A percentile compares a stretch with the other conserved stretches of the same genome.
Conservation (phyloP, 148 eudicot species). For the Camellia japonica region DNA sequence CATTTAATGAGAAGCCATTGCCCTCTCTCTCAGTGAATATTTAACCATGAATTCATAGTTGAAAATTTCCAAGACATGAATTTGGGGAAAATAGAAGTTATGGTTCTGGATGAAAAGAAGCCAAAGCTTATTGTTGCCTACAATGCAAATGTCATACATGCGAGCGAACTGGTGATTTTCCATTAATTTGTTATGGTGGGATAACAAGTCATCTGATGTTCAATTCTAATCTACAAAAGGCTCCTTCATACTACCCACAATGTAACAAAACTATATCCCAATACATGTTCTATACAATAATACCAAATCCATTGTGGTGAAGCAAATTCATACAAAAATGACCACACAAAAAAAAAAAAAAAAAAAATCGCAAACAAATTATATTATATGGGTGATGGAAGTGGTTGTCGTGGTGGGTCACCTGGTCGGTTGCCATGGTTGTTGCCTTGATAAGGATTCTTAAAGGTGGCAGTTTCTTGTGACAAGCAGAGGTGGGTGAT, state of each 20-base stretch:
- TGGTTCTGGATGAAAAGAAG: neutral
- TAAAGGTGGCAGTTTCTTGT: no score
- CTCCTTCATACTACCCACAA: neutral
- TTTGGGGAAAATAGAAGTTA: neutral
- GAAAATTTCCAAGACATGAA: neutral
- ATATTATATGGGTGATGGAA: neutral
- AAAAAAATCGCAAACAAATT: neutral
- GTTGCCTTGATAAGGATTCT: no score
- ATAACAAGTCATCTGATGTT: neutral
- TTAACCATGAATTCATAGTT: neutral
- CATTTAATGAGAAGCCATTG: neutral
- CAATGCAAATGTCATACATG: neutral
- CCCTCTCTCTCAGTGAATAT: neutral
- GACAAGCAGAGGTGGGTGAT: no score
- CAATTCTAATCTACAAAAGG: neutral
- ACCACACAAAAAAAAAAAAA: neutral
- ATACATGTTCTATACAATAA: neutral
- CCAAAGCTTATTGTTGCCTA: neutral
- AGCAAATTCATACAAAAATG: neutral
- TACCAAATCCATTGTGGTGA: neutral
- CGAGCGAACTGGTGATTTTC: neutral
- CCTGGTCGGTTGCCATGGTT: no score
- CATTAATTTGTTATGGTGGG: neutral
- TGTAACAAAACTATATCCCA: neutral
- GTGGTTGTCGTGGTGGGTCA: no score